phyloP scores from a whole-genome alignment of 2,329 filamentous ascomycete genomes.

The Beauveria sp. region DNA sequence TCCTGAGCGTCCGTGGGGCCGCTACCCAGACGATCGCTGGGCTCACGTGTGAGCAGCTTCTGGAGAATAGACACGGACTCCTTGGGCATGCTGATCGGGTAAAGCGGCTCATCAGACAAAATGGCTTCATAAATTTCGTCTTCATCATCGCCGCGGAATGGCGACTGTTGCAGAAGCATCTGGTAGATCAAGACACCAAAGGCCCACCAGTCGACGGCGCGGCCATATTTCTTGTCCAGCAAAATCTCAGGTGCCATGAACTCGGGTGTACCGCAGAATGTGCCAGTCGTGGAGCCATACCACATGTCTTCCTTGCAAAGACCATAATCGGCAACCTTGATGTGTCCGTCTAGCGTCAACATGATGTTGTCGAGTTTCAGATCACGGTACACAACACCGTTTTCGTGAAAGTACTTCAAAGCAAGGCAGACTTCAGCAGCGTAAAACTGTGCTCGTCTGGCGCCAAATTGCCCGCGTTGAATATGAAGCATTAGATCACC shows the following conservation, averaged over 20 bases:
- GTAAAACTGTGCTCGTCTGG: constrained; percentile 97
- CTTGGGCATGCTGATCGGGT: constrained; percentile 97
- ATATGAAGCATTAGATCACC: constrained; percentile 99
- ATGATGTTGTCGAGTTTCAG: constrained; percentile 91
- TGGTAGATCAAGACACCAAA: constrained; percentile 99
- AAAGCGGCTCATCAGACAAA: constrained; percentile 91
- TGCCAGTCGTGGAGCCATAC: constrained; percentile 94
- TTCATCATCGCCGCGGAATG: constrained; percentile 97
- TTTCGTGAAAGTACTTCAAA: constrained; percentile 98
- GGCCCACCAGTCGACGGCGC: constrained; percentile 98
- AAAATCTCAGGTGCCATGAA: constrained; percentile 99
- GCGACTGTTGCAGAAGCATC: constrained; percentile 97
- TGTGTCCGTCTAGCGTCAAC: constrained; percentile 88
- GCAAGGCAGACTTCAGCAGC: constrained; percentile 95
- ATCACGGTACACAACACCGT: constrained; percentile 97
- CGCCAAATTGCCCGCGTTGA: constrained; percentile 90
- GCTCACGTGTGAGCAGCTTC: constrained; percentile 92
- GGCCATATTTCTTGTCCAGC: constrained; percentile 95
- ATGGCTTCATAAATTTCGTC: constrained; percentile 99
- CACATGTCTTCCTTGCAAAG: constrained; percentile 99
- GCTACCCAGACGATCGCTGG: constrained; percentile 84
- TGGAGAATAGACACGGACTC: constrained; percentile 97
- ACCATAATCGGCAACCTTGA: constrained; percentile 98
- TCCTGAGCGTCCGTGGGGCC: constrained; percentile 96
- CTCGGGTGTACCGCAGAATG: constrained; percentile 98